phyloP scores from a whole-genome alignment of 257 asterid genomes.

The Solanum rostratum region DNA sequence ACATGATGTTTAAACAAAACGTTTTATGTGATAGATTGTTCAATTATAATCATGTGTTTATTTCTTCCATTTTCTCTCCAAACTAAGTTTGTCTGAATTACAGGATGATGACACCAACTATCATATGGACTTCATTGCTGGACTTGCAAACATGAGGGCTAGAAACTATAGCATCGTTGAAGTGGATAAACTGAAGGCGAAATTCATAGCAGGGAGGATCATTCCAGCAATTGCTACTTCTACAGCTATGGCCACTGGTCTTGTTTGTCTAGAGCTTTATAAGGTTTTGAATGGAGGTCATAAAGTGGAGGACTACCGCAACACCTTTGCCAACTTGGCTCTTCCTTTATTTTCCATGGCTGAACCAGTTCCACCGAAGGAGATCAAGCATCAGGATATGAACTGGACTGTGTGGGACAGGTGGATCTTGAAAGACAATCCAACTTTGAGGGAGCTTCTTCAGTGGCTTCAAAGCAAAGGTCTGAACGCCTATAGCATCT shows the following conservation, averaged over 20 bases:
- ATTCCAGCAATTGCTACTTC: slow-evolving; percentile 93
- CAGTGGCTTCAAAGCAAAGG: slow-evolving; percentile 72
- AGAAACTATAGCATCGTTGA: slow-evolving; percentile 84
- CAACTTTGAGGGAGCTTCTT: slow-evolving; percentile 64
- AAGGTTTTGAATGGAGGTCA: slow-evolving; percentile 65
- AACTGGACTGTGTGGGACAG: slow-evolving; percentile 96
- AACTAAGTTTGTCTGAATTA: not conserved
- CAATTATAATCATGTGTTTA: not conserved
- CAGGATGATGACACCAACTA: slow-evolving; percentile 90
- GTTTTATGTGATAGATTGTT: not conserved
- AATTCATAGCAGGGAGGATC: slow-evolving; percentile 85
- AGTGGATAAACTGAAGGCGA: slow-evolving; percentile 85
- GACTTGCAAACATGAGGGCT: slow-evolving; percentile 96
- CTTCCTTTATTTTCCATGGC: slow-evolving; percentile 91
- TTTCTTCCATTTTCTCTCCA: not conserved
- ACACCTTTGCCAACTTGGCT: slow-evolving; percentile 83
- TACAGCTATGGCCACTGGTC: slow-evolving; percentile 90
- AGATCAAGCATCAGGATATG: slow-evolving; percentile 53
- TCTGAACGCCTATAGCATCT: slow-evolving; percentile 68
- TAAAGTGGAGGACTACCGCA: slow-evolving; percentile 85
- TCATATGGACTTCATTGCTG: slow-evolving; percentile 89
- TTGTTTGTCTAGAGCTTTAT: slow-evolving; percentile 89
- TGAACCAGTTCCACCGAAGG: slow-evolving; percentile 77
- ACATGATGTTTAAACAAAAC: not conserved
- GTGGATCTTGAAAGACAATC: slow-evolving; percentile 57